Conservation (phyloP, 2,329 filamentous ascomycete genomes). For the Orbilia blumenaviensis region DNA sequence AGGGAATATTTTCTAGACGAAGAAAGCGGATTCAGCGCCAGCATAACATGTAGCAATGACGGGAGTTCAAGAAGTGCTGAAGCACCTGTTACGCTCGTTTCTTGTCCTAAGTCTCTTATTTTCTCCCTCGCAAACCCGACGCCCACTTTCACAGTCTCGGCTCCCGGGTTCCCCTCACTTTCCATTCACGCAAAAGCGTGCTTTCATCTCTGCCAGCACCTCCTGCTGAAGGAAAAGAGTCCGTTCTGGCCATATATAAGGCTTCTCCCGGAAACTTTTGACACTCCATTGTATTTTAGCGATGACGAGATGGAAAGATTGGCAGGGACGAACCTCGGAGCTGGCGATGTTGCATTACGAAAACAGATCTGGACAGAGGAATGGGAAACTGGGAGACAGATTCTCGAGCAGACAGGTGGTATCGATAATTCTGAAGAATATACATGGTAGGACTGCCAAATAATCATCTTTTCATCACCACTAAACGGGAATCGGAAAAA, state of each 20-base stretch:
- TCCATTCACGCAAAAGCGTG: slow-evolving; percentile 43
- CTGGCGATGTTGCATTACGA: slow-evolving; percentile 56
- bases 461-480: background rate
- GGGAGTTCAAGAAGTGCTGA: background rate
- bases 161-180: slow-evolving; percentile 20
- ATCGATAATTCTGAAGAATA: slow-evolving; percentile 59
- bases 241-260: slow-evolving; percentile 57
- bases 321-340: slow-evolving; percentile 56
- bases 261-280: slow-evolving; percentile 55
- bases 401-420: slow-evolving; percentile 58
- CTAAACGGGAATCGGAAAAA: background rate
- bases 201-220: slow-evolving; percentile 45
- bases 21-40: slow-evolving; percentile 24
- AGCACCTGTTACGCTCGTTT: slow-evolving; percentile 5
- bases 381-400: slow-evolving; percentile 59
- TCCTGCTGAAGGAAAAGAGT: slow-evolving; percentile 24
- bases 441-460: slow-evolving; percentile 60
- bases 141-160: slow-evolving; percentile 13
- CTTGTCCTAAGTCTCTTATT: slow-evolving; percentile 34
- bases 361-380: slow-evolving; percentile 60
- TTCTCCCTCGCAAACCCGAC: slow-evolving; percentile 43
- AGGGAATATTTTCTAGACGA: slow-evolving; percentile 17
- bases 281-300: slow-evolving; percentile 57
- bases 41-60: background rate
- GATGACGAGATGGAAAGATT: slow-evolving; percentile 55